Base-by-base conservation (phyloP, 225 moss, liverwort and hornwort genomes). In the Lunularia cruciata region DNA sequence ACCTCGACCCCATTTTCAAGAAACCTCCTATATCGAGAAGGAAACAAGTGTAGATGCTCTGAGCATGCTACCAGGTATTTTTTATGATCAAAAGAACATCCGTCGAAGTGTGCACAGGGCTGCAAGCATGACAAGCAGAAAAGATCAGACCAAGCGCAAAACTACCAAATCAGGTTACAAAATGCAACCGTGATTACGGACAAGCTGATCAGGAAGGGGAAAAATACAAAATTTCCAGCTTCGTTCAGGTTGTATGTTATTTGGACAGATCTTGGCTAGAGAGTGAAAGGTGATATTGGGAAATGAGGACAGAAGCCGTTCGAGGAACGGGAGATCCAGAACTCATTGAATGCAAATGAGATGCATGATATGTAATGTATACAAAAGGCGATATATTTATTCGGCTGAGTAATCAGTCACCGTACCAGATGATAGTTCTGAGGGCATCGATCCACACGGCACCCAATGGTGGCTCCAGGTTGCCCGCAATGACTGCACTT, bases 71-170 rank as follows among this genome's bases (percentile, higher is more conserved):
- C 84, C 55, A 88, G 83, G 76, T 88, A 91, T 51, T 91, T 91
- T 74, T 86, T 86, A 64, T 91, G 88, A 65, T 91, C 88, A 81
- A 91, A 91, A 67, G 79, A 76, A 69, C 77, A 86, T 74, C 81
- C 86, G 75, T 91, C 90, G 67, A 79, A 86, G 54, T 88, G 90
- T 12, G 90, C 90, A 83, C 90, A 91, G 74, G 90, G 90, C 90
- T 91, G 72, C 45, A 81, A 40, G 65, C 78, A 83, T 63, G 56
- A 81, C 69, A 26, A 59, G 51, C 47, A 52, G 60, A 60, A 47
- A 38, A 28, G 64, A 8, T 74, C 47, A 60, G 39, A 63, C 76
- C 52, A 63, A 18, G 56, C n/a, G n/a, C n/a, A n/a, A n/a, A n/a
- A n/a, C n/a, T n/a, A n/a, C n/a, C n/a, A 26, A 32, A 13, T 68